Conservation (phyloP, 345 rosid genomes). For the Balakata baccata region DNA sequence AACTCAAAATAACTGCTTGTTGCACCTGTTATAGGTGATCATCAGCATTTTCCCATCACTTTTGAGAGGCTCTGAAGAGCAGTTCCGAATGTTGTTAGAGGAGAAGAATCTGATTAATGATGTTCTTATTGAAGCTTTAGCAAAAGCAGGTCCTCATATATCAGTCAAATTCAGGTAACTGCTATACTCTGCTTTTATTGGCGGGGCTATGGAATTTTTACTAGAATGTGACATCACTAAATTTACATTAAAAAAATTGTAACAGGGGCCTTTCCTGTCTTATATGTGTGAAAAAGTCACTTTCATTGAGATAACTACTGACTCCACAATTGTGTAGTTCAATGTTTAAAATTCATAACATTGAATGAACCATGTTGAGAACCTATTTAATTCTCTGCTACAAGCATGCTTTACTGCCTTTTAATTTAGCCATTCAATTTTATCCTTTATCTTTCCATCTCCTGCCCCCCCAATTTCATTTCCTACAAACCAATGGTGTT, state of each 20-base stretch:
- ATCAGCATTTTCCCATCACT: constrained; percentile 63
- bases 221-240: background rate
- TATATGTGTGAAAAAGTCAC: background rate
- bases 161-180: constrained; percentile 63
- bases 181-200: constrained; percentile 6
- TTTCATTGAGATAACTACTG: no score
- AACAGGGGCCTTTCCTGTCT: background rate
- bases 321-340: background rate
- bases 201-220: no score
- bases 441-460: background rate
- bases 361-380: background rate
- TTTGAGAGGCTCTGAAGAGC: constrained; percentile 66
- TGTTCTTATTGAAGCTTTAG: constrained; percentile 52
- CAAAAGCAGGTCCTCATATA: constrained; percentile 65
- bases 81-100: constrained; percentile 46
- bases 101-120: constrained; percentile 43
- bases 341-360: background rate
- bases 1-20: constrained; percentile 1
- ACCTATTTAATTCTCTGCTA: background rate
- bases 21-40: constrained; percentile 46
- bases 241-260: background rate
- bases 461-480: background rate
- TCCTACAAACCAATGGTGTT: background rate
- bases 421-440: background rate
- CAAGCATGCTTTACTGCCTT: background rate